Percentiles rank a stretch among this genome's conserved stretches.
Conservation (phyloP, 257 asterid species). For the Nicotiana attenuata region DNA sequence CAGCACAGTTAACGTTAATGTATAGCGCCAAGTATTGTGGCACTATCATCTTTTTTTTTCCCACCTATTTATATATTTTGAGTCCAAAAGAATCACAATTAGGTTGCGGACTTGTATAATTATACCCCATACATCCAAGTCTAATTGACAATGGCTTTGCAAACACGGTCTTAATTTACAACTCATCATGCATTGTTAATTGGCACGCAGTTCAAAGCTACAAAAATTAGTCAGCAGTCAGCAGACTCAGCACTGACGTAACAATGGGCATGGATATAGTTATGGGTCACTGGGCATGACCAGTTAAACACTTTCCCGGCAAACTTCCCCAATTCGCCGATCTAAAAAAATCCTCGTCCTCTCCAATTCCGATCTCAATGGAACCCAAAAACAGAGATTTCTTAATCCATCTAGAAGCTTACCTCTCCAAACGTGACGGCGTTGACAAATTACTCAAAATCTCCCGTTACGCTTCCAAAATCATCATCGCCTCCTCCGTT, state of each 20-base stretch:
- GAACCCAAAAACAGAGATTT: slow-evolving; percentile 45
- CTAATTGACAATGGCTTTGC: no score
- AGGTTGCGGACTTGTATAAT: no score
- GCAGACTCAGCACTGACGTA: not conserved
- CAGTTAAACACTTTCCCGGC: not conserved
- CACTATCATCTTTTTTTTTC: no score
- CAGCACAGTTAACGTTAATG: no score
- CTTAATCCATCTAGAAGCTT: slow-evolving; percentile 70
- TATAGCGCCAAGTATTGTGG: no score
- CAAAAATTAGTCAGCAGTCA: not conserved
- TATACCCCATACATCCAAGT: no score
- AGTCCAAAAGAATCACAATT: no score
- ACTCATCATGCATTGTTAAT: not conserved
- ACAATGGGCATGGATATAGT: not conserved
- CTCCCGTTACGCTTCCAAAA: slow-evolving; percentile 83
- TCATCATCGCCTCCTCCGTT: slow-evolving; percentile 61
- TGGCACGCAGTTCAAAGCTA: not conserved
- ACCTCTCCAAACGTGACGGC: slow-evolving; percentile 85
- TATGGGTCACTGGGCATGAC: not conserved
- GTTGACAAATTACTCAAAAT: slow-evolving; percentile 80
- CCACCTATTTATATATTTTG: no score
- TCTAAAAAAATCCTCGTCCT: not conserved
- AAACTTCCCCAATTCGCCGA: not conserved
- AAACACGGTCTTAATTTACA: no score
- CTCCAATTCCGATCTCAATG: slow-evolving; percentile 21